These are phyloP conservation scores for Lasiosphaeria miniovina DNA, from an alignment of 495 filamentous ascomycete genomes.

Conservation along the genomic window DNA sequence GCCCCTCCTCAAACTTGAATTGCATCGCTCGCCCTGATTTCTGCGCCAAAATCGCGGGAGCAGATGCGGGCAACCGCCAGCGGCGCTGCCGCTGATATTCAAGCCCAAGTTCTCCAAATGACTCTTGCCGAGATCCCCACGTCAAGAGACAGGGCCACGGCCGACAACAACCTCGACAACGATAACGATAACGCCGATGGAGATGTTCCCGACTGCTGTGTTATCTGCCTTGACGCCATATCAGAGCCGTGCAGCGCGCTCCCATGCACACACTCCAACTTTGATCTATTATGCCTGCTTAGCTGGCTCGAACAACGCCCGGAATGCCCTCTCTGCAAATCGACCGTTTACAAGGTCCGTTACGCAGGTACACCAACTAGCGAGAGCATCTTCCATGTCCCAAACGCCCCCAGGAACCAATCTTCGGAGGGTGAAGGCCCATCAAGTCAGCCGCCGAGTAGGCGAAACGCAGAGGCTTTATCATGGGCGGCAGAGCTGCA, in stretches of 20 bases:
- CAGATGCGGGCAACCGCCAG: neutral
- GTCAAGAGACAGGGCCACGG: slow-evolving; percentile 12
- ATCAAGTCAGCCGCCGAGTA: slow-evolving; percentile 10
- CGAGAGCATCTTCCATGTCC: slow-evolving; percentile 43
- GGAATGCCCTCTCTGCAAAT: slow-evolving; percentile 77
- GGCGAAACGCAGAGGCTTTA: neutral
- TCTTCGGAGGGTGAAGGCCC: neutral
- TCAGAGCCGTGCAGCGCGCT: slow-evolving; percentile 66
- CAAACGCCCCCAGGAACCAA: slow-evolving; percentile 15
- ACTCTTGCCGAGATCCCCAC: slow-evolving; percentile 46
- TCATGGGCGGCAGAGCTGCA: neutral
- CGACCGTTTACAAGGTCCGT: slow-evolving; percentile 62
- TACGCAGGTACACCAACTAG: slow-evolving; percentile 60
- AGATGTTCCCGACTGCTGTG: slow-evolving; percentile 45
- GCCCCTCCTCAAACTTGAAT: too few relatives aligned
- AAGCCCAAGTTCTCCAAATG: slow-evolving; percentile 42
- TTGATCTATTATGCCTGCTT: slow-evolving; percentile 80
- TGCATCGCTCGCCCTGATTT: too few relatives aligned
- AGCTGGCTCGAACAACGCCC: slow-evolving; percentile 77
- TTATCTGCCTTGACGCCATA: slow-evolving; percentile 73
- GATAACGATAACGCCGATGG: neutral
- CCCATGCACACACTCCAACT: slow-evolving; percentile 76
- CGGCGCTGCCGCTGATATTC: slow-evolving; percentile 29
- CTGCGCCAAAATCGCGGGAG: neutral
- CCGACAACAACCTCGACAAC: slow-evolving; percentile 7